Percentiles rank a stretch among this genome's conserved stretches.
Conservation (phyloP, 2,329 filamentous ascomycete genomes). For the Rachicladosporium sp. region DNA sequence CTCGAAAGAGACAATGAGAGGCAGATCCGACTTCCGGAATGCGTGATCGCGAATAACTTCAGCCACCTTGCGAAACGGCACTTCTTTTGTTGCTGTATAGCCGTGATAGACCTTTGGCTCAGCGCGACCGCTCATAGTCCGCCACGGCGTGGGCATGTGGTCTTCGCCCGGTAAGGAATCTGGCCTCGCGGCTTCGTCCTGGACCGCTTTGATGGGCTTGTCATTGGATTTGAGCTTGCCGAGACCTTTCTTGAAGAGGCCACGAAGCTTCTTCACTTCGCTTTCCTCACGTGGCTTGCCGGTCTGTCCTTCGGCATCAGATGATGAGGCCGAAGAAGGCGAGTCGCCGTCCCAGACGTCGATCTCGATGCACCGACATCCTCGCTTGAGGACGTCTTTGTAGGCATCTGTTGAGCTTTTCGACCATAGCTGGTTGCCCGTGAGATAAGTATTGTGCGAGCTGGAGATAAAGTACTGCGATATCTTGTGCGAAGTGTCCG, state of each 20-base stretch:
- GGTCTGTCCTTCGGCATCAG: constrained; percentile 19
- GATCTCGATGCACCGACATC: constrained; percentile 85
- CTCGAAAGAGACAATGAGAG: constrained; percentile 83
- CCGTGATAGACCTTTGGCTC: constrained; percentile 25
- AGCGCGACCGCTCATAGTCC: constrained; percentile 13
- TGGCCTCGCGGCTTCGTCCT: constrained; percentile 6
- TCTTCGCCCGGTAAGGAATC: constrained; percentile 1
- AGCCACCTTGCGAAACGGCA: constrained; percentile 79
- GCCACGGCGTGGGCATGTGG: constrained; percentile 19
- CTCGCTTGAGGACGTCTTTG: constrained; percentile 53
- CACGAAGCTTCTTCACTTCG: constrained; percentile 23
- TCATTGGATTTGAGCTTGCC: constrained; percentile 13
- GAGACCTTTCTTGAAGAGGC: constrained; percentile 18
- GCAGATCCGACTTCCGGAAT: constrained; percentile 59
- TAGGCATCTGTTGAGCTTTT: constrained; percentile 68
- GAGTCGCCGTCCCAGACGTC: constrained; percentile 77
- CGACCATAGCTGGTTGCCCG: constrained; percentile 72
- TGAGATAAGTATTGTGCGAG: constrained; percentile 88
- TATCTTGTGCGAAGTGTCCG: constrained; percentile 40
- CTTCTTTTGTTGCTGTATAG: constrained; percentile 70
- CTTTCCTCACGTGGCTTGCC: constrained; percentile 15
- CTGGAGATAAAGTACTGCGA: constrained; percentile 90
- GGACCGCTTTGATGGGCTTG: constrained; percentile 7
- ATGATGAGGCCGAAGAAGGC: constrained; percentile 25
- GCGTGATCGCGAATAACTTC: constrained; percentile 65